Evolutionary conservation across 192 early-diverging fungal species (phyloP).

Genomic region (Coemansia sp.): DNA sequence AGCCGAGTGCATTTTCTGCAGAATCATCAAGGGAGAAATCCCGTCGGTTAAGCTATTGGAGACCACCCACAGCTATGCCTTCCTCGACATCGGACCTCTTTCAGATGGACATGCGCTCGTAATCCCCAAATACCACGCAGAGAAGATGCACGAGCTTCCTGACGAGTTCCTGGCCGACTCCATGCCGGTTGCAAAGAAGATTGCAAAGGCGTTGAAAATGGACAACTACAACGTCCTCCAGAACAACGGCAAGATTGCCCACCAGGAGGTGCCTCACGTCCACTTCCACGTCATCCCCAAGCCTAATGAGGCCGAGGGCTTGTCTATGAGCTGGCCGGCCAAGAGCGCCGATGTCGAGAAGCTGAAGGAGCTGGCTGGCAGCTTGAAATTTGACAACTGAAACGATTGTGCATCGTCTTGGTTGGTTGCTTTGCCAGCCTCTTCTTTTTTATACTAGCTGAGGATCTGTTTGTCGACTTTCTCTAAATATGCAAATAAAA

Average conservation of each 20-base stretch:
- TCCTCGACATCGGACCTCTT: slow-evolving; percentile 80
- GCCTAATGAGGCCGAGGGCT: slow-evolving; percentile 61
- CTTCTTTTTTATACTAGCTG: not conserved
- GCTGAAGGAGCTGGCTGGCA: slow-evolving; percentile 47
- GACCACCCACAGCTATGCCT: slow-evolving; percentile 77
- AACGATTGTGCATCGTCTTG: not conserved
- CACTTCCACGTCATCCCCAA: slow-evolving; percentile 92
- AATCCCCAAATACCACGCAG: slow-evolving; percentile 63
- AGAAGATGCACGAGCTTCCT: slow-evolving; percentile 87
- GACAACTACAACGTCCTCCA: slow-evolving; percentile 93
- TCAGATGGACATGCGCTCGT: slow-evolving; percentile 71
- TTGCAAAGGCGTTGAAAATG: slow-evolving; percentile 71
- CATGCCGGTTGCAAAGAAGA: slow-evolving; percentile 85
- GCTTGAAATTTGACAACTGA: slow-evolving; percentile 27
- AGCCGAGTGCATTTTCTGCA: slow-evolving; percentile 85
- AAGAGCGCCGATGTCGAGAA: slow-evolving; percentile 59
- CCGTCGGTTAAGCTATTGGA: slow-evolving; percentile 82
- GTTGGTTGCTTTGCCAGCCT: not conserved
- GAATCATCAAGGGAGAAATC: slow-evolving; percentile 82
- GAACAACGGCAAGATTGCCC: slow-evolving; percentile 76
- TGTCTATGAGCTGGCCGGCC: slow-evolving; percentile 68
- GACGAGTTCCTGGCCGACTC: slow-evolving; percentile 81
- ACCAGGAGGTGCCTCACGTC: slow-evolving; percentile 85
- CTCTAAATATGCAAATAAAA: not conserved
- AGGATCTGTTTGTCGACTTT: not conserved